Evolutionary conservation across 768 basidiomycete species (phyloP).

Genomic region (Mycena haematopus): DNA sequence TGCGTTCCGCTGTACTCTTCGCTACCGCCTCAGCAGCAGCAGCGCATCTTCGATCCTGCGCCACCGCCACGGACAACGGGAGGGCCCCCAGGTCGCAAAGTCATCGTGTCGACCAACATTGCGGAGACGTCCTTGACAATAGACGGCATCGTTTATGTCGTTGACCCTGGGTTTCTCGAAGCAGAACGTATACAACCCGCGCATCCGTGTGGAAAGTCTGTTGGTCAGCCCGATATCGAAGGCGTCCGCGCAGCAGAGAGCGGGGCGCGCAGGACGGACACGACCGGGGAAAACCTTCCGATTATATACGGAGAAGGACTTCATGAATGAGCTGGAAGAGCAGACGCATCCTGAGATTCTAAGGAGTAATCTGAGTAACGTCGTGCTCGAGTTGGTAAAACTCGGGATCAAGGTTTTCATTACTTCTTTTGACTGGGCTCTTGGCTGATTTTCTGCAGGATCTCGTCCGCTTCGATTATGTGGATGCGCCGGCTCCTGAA

Average conservation of each 20-base stretch:
- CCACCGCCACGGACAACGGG: slow-evolving; percentile 89
- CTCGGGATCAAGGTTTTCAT: slow-evolving; percentile 83
- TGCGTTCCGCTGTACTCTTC: slow-evolving; percentile 98
- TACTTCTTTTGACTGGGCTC: not conserved
- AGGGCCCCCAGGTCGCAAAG: slow-evolving; percentile 90
- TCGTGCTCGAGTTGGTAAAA: slow-evolving; percentile 92
- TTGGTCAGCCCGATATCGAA: slow-evolving; percentile 99
- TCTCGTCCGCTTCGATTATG: slow-evolving; percentile 95
- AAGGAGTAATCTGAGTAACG: slow-evolving; percentile 86
- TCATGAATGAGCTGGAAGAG: slow-evolving; percentile 96
- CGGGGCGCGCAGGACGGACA: slow-evolving; percentile 95
- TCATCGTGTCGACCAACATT: slow-evolving; percentile 97
- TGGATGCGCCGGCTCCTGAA: slow-evolving; percentile 96
- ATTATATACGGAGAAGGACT: slow-evolving; percentile 97
- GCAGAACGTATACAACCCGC: slow-evolving; percentile 96
- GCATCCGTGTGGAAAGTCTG: slow-evolving; percentile 96
- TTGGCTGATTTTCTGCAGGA: slow-evolving; percentile 47
- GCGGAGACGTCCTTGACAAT: slow-evolving; percentile 98
- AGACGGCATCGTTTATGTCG: slow-evolving; percentile 97
- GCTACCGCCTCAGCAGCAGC: slow-evolving; percentile 97
- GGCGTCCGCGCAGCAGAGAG: slow-evolving; percentile 94
- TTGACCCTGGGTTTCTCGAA: slow-evolving; percentile 98
- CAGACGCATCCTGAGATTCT: slow-evolving; percentile 98
- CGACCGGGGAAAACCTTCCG: slow-evolving; percentile 98
- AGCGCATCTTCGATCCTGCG: slow-evolving; percentile 94